Base-by-base conservation (phyloP, 1,284 basidiomycete genomes). In the Butyriboletus appendiculatus region DNA sequence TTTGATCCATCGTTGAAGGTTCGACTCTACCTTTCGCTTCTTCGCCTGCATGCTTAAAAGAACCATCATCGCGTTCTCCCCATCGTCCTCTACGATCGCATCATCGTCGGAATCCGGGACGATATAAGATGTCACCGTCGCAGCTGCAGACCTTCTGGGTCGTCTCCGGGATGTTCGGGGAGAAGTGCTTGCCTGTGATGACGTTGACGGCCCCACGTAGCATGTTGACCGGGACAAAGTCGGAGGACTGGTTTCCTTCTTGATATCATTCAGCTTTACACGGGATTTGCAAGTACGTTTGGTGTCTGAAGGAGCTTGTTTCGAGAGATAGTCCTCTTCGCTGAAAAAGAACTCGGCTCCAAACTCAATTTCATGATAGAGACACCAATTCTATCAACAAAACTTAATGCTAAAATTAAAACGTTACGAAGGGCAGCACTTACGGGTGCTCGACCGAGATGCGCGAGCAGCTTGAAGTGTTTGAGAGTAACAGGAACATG, bases 101-200 rank as follows among this genome's bases (percentile, higher is more conserved):
- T 88, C 87, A 59, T 88, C 87, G 62, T 90, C 88, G 12, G 86
- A 89, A 65, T 85, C 85, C 1, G 86, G 85, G 22, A 86, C 72
- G 6, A 75, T 77, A 63, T 90, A 90, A 12, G 85, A 88, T 45
- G 75, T 77, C 24, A 81, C 75, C 16, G 73, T 69, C 26, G 73
- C 64, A 18, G 82, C 79, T 4, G 78, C 77, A 39, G 78, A 78
- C 43, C 87, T 76, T 37, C 86, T 79, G 15, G 84, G 84, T 48
- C 85, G 75, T 60, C 82, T 84, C 62, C 75, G 77, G 53, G 72
- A 69, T 41, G 53, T 46, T 30, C 73, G 72, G 7, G 65, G 57
- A 32, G 62, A 42, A 41, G 48, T 55, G 34, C 34, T 53, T 34
- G 53, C 32, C 14, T 49, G 55, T 6, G 45, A 39, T 39, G 45